Conservation (phyloP, 768 basidiomycete species). For the Mycena floridula region DNA sequence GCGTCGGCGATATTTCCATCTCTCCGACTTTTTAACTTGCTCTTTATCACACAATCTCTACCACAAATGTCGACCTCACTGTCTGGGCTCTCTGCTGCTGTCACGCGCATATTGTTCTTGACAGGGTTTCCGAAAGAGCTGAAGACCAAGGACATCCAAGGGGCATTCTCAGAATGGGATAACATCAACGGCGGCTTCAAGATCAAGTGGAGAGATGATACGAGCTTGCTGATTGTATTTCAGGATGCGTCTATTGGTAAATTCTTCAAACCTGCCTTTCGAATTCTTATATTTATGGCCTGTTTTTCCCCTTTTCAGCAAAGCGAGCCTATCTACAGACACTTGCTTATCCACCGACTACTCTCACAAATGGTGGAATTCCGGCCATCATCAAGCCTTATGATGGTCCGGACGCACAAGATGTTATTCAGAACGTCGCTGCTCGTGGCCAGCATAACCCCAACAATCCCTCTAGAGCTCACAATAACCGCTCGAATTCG, state of each 20-base stretch:
- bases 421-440: constrained; percentile 79
- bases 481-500: constrained; percentile 64
- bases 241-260: constrained; percentile 83
- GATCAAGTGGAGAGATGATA: constrained; percentile 99
- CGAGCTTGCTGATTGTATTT: constrained; percentile 92
- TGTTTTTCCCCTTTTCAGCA: constrained; percentile 41
- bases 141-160: constrained; percentile 95
- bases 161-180: constrained; percentile 88
- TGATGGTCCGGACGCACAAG: constrained; percentile 89
- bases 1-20: background rate
- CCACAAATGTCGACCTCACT: constrained; percentile 62
- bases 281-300: constrained; percentile 1
- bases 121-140: constrained; percentile 93
- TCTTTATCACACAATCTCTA: constrained; percentile 9
- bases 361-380: constrained; percentile 52
- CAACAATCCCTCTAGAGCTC: constrained; percentile 60
- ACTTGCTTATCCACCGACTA: constrained; percentile 74
- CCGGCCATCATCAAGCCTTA: constrained; percentile 79
- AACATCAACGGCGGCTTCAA: constrained; percentile 85
- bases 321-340: constrained; percentile 94
- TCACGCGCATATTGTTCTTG: constrained; percentile 90
- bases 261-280: too few species aligned
- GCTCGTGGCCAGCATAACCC: constrained; percentile 58
- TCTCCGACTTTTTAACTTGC: background rate
- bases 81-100: constrained; percentile 84